Evolutionary conservation across 495 filamentous ascomycete genomes (phyloP).

Genomic region (Hypoxylon perforatum): DNA sequence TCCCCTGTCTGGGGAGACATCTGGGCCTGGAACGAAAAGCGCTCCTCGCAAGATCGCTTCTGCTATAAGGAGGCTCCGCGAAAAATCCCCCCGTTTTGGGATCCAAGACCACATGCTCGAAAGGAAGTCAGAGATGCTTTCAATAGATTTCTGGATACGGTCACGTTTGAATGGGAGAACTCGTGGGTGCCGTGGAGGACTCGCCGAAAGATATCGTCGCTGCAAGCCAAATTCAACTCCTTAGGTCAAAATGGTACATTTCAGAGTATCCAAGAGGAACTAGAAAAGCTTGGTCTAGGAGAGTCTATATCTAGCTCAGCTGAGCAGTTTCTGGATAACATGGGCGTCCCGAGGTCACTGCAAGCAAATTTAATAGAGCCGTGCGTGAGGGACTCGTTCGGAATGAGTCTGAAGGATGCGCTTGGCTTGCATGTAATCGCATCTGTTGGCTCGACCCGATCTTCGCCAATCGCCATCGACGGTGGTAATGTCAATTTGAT

Average conservation of each 20-base stretch:
- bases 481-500: neutral
- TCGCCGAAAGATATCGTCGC: neutral
- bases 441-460: constrained; percentile 1
- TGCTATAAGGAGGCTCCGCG: neutral
- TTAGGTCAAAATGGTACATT: constrained; percentile 1
- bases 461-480: neutral
- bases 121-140: neutral
- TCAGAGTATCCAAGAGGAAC: neutral
- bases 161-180: neutral
- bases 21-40: neutral
- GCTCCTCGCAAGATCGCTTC: neutral
- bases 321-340: neutral
- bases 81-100: neutral
- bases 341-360: neutral
- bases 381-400: neutral
- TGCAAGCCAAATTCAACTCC: constrained; percentile 4
- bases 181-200: neutral
- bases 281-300: neutral
- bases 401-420: constrained; percentile 1
- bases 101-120: neutral
- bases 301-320: neutral
- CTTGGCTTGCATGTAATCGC: constrained; percentile 2
- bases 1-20: neutral
- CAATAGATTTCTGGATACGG: neutral
- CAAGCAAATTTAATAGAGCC: neutral